These are phyloP conservation scores for Tremellales sp. DNA, from an alignment of 1,284 basidiomycete genomes.

Conservation along the genomic window DNA sequence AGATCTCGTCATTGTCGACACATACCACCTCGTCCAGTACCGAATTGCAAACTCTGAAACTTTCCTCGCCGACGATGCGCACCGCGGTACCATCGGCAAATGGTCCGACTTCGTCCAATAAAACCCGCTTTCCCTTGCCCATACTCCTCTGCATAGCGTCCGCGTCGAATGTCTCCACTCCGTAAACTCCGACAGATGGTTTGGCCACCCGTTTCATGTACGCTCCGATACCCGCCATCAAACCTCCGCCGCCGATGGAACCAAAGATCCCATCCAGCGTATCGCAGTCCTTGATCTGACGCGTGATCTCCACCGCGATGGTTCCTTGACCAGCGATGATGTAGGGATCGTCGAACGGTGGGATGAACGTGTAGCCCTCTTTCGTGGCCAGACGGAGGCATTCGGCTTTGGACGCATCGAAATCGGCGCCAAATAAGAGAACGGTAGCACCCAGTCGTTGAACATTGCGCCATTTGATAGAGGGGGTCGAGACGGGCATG, in stretches of 20 bases:
- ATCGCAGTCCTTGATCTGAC: slow-evolving; percentile 72
- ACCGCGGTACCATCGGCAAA: slow-evolving; percentile 99
- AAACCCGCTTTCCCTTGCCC: slow-evolving; percentile 71
- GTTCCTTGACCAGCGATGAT: slow-evolving; percentile 98
- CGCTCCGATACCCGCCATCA: slow-evolving; percentile 81
- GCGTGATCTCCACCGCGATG: slow-evolving; percentile 87
- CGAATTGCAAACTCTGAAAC: slow-evolving; percentile 84
- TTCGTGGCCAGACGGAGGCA: slow-evolving; percentile 75
- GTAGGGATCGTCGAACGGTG: slow-evolving; percentile 95
- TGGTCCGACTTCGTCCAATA: slow-evolving; percentile 84
- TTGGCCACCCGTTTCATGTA: slow-evolving; percentile 92
- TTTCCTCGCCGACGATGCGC: slow-evolving; percentile 91
- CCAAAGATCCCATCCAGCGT: slow-evolving; percentile 82
- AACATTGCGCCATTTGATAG: slow-evolving; percentile 95
- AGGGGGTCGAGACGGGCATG: slow-evolving; percentile 92
- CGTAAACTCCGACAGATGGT: slow-evolving; percentile 76
- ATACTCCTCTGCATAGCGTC: slow-evolving; percentile 87
- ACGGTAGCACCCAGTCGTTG: slow-evolving; percentile 90
- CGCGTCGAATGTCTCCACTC: slow-evolving; percentile 93
- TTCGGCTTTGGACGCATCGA: slow-evolving; percentile 94
- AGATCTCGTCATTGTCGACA: slow-evolving; percentile 93
- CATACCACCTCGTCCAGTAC: slow-evolving; percentile 81
- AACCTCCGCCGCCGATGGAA: slow-evolving; percentile 86
- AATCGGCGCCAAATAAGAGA: slow-evolving; percentile 85
- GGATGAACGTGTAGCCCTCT: slow-evolving; percentile 84